phyloP scores from a whole-genome alignment of 306 rosid species.

The Begonia fuchsioides region DNA sequence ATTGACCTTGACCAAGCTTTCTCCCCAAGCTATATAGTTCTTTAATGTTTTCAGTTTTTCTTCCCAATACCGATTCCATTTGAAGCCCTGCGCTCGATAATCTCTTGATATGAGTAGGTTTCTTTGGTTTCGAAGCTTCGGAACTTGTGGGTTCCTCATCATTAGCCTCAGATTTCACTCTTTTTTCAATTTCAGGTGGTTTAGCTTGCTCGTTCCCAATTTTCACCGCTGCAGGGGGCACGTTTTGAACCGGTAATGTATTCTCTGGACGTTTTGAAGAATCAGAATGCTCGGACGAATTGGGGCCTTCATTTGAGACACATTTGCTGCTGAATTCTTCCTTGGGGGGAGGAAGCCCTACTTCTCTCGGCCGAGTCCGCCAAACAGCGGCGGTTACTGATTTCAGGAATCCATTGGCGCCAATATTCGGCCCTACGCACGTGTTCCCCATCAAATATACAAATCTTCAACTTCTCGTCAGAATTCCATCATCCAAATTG shows the following conservation, averaged over 20 bases:
- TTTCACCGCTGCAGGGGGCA: slow-evolving; percentile 53
- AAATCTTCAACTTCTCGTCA: slow-evolving; percentile 14
- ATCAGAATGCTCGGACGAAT: slow-evolving; percentile 12
- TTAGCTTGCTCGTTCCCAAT: slow-evolving; percentile 19
- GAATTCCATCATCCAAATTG: slow-evolving; percentile 14
- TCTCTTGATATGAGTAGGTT: slow-evolving; percentile 48
- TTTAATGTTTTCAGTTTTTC: slow-evolving; percentile 56
- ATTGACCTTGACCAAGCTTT: slow-evolving; percentile 90
- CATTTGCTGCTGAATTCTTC: slow-evolving; percentile 15
- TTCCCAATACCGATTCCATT: slow-evolving; percentile 60
- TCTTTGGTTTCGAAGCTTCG: slow-evolving; percentile 24
- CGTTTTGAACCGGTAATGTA: slow-evolving; percentile 29
- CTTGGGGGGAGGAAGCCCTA: slow-evolving; percentile 38
- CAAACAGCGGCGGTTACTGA: slow-evolving; percentile 54
- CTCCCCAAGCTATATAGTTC: slow-evolving; percentile 58
- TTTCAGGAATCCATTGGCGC: slow-evolving; percentile 51
- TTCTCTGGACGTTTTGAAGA: slow-evolving; percentile 6
- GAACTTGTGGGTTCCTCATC: slow-evolving; percentile 7
- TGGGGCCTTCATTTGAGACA: slow-evolving; percentile 1
- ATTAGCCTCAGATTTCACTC: slow-evolving; percentile 5
- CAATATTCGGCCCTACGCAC: slow-evolving; percentile 69
- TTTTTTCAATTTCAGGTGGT: slow-evolving; percentile 15
- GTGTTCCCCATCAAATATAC: slow-evolving; percentile 72
- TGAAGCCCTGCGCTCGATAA: slow-evolving; percentile 52
- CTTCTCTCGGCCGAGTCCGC: slow-evolving; percentile 57